A percentile compares a stretch with the other conserved stretches of the same genome.
Evolutionary conservation across 495 filamentous ascomycete species (phyloP).

Genomic region (Annulohypoxylon moriforme): DNA sequence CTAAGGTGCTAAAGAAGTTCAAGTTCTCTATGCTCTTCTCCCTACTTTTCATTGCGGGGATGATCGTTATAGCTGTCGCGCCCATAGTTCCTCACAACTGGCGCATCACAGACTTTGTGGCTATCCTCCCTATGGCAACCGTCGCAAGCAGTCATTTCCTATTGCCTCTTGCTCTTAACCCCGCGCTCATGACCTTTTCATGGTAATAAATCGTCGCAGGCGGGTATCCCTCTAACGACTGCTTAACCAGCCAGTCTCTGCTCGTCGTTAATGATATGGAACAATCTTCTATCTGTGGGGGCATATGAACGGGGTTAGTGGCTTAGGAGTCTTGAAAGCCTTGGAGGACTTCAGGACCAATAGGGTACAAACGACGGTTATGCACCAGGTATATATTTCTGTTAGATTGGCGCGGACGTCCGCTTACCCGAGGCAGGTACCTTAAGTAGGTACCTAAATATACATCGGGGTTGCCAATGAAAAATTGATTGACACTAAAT

Average conservation of each 20-base stretch:
- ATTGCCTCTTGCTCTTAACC: conserved; percentile 78
- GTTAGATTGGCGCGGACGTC: too few relatives aligned
- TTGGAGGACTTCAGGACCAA: background rate
- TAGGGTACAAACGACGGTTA: background rate
- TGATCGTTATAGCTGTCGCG: conserved; percentile 73
- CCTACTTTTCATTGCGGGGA: conserved; percentile 68
- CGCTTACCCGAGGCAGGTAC: too few relatives aligned
- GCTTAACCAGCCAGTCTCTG: background rate
- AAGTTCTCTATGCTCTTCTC: conserved; percentile 80
- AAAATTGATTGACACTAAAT: too few relatives aligned
- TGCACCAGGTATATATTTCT: too few relatives aligned
- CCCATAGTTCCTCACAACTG: conserved; percentile 73
- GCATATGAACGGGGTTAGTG: background rate
- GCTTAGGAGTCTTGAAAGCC: background rate
- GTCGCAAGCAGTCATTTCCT: conserved; percentile 75
- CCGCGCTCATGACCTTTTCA: conserved; percentile 83
- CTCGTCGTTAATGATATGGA: background rate
- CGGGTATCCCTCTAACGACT: background rate
- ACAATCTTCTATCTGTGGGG: background rate
- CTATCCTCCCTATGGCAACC: conserved; percentile 81
- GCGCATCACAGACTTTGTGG: conserved; percentile 81
- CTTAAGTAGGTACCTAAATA: too few relatives aligned
- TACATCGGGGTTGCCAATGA: too few relatives aligned
- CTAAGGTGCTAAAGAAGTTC: conserved; percentile 79
- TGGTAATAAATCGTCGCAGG: conserved; percentile 60